A percentile compares a stretch with the other conserved stretches of the same genome.
Evolutionary conservation across 306 rosid genomes (phyloP).

Genomic region (Inga laurina): DNA sequence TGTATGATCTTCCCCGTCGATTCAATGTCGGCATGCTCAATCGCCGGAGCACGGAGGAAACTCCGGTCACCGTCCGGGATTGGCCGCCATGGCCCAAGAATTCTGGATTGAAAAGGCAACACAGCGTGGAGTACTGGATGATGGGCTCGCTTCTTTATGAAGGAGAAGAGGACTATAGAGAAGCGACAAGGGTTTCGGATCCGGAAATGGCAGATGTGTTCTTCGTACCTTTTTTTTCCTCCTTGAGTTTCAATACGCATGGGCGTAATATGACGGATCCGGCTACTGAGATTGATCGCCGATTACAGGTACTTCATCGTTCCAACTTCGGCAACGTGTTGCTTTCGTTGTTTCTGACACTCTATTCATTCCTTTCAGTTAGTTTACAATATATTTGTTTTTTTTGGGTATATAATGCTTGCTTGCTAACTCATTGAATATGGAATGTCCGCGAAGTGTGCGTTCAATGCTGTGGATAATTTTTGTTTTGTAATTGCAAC

Average conservation of each 20-base stretch:
- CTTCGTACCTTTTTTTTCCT: conserved; percentile 92
- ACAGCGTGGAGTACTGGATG: conserved; percentile 97
- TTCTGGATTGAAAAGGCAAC: conserved; percentile 85
- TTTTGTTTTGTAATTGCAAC: background rate
- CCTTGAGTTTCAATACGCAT: conserved; percentile 85
- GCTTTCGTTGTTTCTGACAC: background rate
- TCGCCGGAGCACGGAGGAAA: conserved; percentile 48
- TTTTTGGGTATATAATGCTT: background rate
- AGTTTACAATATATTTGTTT: background rate
- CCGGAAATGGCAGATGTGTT: conserved; percentile 84
- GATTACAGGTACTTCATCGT: conserved; percentile 66
- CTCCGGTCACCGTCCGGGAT: conserved; percentile 55
- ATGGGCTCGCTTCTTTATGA: conserved; percentile 81
- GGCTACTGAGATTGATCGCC: conserved; percentile 67
- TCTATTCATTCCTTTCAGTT: background rate
- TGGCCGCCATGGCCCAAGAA: conserved; percentile 85
- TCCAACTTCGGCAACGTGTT: background rate
- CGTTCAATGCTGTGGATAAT: background rate
- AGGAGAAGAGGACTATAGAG: conserved; percentile 43
- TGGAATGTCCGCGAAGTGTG: background rate
- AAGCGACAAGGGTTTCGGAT: conserved; percentile 79
- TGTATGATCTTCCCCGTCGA: conserved; percentile 96
- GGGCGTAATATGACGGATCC: conserved; percentile 94
- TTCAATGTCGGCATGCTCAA: conserved; percentile 81
- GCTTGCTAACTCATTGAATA: background rate